These are phyloP conservation scores for Neurospora crassa DNA, from an alignment of 2,329 filamentous ascomycete species.

Conservation along the genomic window DNA sequence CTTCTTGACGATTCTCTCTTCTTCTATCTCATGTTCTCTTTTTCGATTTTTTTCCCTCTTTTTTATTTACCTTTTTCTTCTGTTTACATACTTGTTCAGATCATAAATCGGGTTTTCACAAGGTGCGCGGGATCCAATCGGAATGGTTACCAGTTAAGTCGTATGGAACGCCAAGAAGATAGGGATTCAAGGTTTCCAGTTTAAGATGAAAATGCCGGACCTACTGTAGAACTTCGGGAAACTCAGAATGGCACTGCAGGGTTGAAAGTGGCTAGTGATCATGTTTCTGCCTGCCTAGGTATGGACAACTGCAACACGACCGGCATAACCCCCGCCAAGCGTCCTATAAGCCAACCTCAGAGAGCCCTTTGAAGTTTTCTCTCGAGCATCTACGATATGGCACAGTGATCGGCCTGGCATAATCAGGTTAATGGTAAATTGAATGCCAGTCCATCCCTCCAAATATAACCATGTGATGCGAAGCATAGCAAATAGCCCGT, in stretches of 20 bases:
- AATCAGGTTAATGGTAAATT: not conserved
- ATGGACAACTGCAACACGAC: not conserved
- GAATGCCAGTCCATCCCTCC: not conserved
- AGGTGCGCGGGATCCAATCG: not conserved
- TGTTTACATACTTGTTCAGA: not conserved
- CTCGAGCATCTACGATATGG: not conserved
- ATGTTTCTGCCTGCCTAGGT: not conserved
- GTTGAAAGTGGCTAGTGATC: not conserved
- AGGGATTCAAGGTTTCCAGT: not conserved
- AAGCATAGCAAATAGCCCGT: not conserved
- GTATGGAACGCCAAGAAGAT: not conserved
- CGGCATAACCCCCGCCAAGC: not conserved
- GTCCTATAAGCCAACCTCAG: not conserved
- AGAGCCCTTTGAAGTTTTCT: not conserved
- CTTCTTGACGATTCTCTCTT: not conserved
- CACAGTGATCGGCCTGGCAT: not conserved
- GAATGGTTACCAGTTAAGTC: not conserved
- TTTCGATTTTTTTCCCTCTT: not conserved
- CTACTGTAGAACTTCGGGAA: not conserved
- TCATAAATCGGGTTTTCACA: not conserved
- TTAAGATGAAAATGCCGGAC: not conserved
- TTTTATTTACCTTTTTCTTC: not conserved
- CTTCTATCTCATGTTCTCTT: not conserved
- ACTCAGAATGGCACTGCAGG: not conserved
- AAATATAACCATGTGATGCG: not conserved